Percentiles rank a stretch among this genome's conserved stretches.
phyloP scores from a whole-genome alignment of 805 yeast genomes.

The Metschnikowia kofuensis region DNA sequence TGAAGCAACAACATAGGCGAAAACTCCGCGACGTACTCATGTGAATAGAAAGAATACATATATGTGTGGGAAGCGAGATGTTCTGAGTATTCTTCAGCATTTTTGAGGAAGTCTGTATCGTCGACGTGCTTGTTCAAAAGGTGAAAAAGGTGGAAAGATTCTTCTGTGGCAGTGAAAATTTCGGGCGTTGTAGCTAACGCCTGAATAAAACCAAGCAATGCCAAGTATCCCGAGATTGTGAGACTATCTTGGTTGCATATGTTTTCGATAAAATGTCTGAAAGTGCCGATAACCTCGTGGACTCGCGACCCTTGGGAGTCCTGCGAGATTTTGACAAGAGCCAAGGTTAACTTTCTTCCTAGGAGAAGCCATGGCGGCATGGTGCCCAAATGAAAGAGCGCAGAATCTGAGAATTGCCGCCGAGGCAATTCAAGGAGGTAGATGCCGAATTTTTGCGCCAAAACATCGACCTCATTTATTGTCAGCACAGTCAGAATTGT shows the following conservation, averaged over 20 bases:
- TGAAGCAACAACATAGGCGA: conserved; percentile 36
- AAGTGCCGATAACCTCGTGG: conserved; percentile 26
- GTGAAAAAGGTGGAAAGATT: conserved; percentile 29
- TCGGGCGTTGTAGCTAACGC: conserved; percentile 29
- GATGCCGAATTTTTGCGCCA: conserved; percentile 42
- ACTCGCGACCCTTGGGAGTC: conserved; percentile 21
- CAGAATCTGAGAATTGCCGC: conserved; percentile 42
- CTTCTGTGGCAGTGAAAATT: conserved; percentile 23
- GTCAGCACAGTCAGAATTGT: conserved; percentile 21
- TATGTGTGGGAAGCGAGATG: conserved; percentile 11
- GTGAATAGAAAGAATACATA: conserved; percentile 17
- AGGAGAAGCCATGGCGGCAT: conserved; percentile 36
- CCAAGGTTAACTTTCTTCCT: conserved; percentile 32
- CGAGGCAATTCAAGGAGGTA: conserved; percentile 47
- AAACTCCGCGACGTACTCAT: conserved; percentile 29
- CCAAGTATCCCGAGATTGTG: conserved; percentile 32
- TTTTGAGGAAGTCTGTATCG: conserved; percentile 36
- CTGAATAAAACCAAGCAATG: conserved; percentile 34
- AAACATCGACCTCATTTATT: conserved; percentile 37
- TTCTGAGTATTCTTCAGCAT: conserved; percentile 31
- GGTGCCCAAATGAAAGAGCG: conserved; percentile 24
- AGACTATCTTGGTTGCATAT: conserved; percentile 22
- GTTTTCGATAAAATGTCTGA: conserved; percentile 24
- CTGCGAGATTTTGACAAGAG: conserved; percentile 30
- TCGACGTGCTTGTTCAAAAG: conserved; percentile 37